Evolutionary conservation across 352 stramenopile species (phyloP), one percentile per base, ranked within the genome.

Genomic region (Blastocystis sp.): DNA sequence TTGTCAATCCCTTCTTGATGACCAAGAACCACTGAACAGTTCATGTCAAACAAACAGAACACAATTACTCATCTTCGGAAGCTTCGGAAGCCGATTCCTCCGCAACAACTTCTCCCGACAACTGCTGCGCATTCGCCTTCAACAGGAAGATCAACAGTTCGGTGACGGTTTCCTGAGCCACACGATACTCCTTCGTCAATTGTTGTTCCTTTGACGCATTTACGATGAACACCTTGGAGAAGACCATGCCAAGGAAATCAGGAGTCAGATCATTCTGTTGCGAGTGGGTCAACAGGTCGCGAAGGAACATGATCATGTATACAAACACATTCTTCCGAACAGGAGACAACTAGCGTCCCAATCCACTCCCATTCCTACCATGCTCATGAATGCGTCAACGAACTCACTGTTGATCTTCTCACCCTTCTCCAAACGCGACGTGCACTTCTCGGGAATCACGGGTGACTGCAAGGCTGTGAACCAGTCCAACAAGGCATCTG

Each of bases 241-340:
- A 75, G n/a, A 75, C 21, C 63, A 75, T 75, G 8, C 38, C 38
- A 6, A 75, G 27, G 63, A 75, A 75, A 48, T 51, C 63, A 48
- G 63, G 6, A 53, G 63, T 75, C 21, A 75, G 63, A 75, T 75
- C 63, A 75, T 75, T 75, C 27, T 48, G 27, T 59, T 48, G 6
- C 18, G 38, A 14, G 34, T 75, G 46, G 63, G 63, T 75, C 11
- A 75, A 53, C 27, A 75, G 34, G 6, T 75, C 63, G 21, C 63
- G 38, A 8, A 75, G 27, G 27, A 75, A 75, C 36, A 56, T 75
- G 27, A 75, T 56, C 38, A 75, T 75, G 34, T 75, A 75, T 14
- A 75, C 27, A 56, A 75, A 75, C 27, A 61, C 38, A 75, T 75
- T 75, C 38, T 61, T 51, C 9, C 46, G 63, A 14, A 75, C 46